These are phyloP conservation scores for Chlamydomonas sp. DNA, from an alignment of 139 green algal species.

Conservation along the genomic window DNA sequence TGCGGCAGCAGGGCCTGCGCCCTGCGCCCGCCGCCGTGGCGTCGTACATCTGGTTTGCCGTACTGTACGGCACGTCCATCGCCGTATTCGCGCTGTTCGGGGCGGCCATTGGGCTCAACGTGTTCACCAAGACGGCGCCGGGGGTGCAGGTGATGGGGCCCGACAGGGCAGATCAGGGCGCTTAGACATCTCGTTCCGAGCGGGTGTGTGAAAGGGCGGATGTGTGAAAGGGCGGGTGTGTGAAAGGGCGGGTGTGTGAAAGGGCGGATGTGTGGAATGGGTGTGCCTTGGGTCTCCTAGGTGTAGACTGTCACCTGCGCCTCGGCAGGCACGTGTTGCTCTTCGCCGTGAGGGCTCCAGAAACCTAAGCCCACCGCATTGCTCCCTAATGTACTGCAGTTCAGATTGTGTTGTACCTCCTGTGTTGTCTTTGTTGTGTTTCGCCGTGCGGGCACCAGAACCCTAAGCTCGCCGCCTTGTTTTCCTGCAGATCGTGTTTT, in stretches of 20 bases:
- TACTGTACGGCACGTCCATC: conserved; percentile 75
- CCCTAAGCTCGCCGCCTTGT: not conserved
- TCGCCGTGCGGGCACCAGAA: not conserved
- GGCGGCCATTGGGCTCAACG: conserved; percentile 69
- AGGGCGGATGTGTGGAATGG: not conserved
- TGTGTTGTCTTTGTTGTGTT: too few species aligned
- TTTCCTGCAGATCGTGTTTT: conserved; percentile 67
- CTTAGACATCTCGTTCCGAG: too few species aligned
- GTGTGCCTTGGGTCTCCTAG: too few species aligned
- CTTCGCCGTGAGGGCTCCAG: too few species aligned
- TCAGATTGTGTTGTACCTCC: too few species aligned
- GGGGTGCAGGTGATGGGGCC: conserved; percentile 54
- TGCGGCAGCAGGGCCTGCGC: conserved; percentile 80
- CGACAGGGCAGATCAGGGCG: not conserved
- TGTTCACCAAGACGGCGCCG: conserved; percentile 82
- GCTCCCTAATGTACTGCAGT: too few species aligned
- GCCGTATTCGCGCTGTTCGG: conserved; percentile 75
- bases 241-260: not conserved
- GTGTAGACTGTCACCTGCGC: too few species aligned
- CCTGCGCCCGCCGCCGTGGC: conserved; percentile 56
- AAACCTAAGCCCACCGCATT: too few species aligned
- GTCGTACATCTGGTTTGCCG: conserved; percentile 70
- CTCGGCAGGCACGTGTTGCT: too few species aligned
- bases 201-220: not conserved
- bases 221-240: not conserved